Evolutionary conservation across 2,329 filamentous ascomycete genomes (phyloP).

Genomic region (Fusarium falciforme): DNA sequence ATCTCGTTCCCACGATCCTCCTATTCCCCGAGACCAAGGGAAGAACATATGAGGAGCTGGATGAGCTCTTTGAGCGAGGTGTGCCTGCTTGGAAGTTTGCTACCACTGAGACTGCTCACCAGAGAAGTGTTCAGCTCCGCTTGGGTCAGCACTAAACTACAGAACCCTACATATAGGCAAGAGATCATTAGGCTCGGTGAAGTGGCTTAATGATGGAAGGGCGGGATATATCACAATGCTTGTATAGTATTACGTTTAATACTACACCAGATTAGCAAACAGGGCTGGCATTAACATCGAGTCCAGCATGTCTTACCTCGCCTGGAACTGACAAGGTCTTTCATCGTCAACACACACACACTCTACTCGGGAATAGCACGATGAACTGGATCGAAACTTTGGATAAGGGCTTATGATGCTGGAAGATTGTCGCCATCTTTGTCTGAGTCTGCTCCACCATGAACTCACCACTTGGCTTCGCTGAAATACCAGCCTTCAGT

Average conservation of each 20-base stretch:
- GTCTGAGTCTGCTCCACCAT: neutral
- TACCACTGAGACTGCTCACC: slow-evolving; percentile 1
- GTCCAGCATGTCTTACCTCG: neutral
- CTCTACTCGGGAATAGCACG: neutral
- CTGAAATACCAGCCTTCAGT: neutral
- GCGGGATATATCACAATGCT: neutral
- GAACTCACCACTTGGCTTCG: neutral
- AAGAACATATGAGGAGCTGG: slow-evolving; percentile 36
- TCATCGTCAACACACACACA: neutral
- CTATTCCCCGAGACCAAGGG: slow-evolving; percentile 37
- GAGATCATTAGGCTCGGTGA: neutral
- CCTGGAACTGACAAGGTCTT: neutral
- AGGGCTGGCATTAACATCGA: neutral
- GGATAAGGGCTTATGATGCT: neutral
- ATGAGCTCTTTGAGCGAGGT: slow-evolving; percentile 33
- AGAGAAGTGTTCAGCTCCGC: neutral
- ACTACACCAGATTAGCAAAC: neutral
- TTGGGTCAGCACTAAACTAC: neutral
- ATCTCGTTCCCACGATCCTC: slow-evolving; percentile 15
- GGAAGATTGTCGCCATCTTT: neutral
- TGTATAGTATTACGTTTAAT: neutral
- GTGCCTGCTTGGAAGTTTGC: slow-evolving; percentile 36
- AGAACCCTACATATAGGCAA: neutral
- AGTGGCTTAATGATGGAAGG: neutral
- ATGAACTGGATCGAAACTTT: neutral